Evolutionary conservation across 2,329 filamentous ascomycete genomes (phyloP), one percentile per base, ranked within the genome.

Genomic region (Penicillium freii): DNA sequence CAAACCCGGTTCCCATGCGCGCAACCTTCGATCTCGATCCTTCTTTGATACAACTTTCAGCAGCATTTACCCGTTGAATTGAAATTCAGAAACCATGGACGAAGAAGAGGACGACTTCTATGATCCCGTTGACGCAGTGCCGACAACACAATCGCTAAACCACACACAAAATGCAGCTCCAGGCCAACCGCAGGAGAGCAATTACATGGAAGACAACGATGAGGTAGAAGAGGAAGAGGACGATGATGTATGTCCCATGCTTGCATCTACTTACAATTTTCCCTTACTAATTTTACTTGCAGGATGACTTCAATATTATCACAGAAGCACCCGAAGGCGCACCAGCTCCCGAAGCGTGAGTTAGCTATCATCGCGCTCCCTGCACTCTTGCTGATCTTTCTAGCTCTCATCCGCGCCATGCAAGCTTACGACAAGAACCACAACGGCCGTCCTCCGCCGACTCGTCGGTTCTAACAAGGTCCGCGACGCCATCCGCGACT

Each of bases 301-400:
- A 80, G 78, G 78, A 80, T 61, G 78, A 80, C 42, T 78, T 80
- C 60, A 78, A 80, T 62, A 80, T 80, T 56, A 80, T 80, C 52
- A 80, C 78, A 59, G 78, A 80, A 63, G 75, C 74, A 33, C 75
- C 77, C 38, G 70, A 77, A 29, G 77, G 77, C 52, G 73, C 75
- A 10, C 69, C 71, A 29, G 61, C 72, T 51, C 64, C 72, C 57
- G 73, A 73, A 64, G 67, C 68, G 73, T 77, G 64, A 70, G 74
- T 70, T 23, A 53, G 40, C 17, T 40, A 15, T 42, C 34, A n/a
- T 31, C 25, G 21, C 47, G 46, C 46, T 47, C 56, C 53, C 56
- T 23, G 47, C 27, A 43, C 46, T 48, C 46, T 50, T 66, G 62
- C 60, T 64, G 56, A 64, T 54, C 44, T 57, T 42, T 40, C 59